Conservation (phyloP, 768 basidiomycete genomes). For the Sarcodon aspratus region DNA sequence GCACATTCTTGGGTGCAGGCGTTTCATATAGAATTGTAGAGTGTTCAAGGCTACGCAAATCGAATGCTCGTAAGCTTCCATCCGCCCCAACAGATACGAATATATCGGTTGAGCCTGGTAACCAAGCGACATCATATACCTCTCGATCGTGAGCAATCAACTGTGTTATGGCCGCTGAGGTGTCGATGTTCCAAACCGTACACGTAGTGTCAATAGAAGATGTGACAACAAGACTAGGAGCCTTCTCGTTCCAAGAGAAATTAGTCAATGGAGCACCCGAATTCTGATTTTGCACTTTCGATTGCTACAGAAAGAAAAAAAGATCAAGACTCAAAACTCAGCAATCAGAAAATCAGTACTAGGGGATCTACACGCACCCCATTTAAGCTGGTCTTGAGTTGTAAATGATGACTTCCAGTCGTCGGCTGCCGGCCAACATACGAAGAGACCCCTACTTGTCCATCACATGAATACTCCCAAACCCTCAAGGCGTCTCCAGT, state of each 20-base stretch:
- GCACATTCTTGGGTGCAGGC: slow-evolving; percentile 63
- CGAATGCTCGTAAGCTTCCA: slow-evolving; percentile 92
- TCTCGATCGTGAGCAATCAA: slow-evolving; percentile 95
- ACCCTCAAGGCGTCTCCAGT: slow-evolving; percentile 89
- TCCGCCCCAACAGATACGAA: slow-evolving; percentile 98
- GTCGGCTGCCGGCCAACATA: slow-evolving; percentile 62
- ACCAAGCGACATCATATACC: slow-evolving; percentile 98
- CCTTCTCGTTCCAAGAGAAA: slow-evolving; percentile 96
- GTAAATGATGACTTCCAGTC: slow-evolving; percentile 53
- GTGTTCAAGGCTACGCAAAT: slow-evolving; percentile 92
- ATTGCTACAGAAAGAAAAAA: slow-evolving; percentile 39
- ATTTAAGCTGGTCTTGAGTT: slow-evolving; percentile 67
- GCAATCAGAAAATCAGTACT: slow-evolving; percentile 1
- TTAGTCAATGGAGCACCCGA: slow-evolving; percentile 88
- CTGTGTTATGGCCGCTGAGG: slow-evolving; percentile 88
- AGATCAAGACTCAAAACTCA: not conserved
- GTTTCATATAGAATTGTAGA: slow-evolving; percentile 98
- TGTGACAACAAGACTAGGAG: slow-evolving; percentile 86
- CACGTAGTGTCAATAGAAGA: slow-evolving; percentile 98
- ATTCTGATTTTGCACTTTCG: slow-evolving; percentile 78
- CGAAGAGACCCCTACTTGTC: slow-evolving; percentile 37
- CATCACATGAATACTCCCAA: slow-evolving; percentile 79
- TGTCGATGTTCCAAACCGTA: slow-evolving; percentile 98
- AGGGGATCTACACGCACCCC: slow-evolving; percentile 44
- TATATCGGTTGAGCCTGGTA: slow-evolving; percentile 90